Evolutionary conservation across 148 eudicot genomes (phyloP).

Genomic region (Diospyros lotus): DNA sequence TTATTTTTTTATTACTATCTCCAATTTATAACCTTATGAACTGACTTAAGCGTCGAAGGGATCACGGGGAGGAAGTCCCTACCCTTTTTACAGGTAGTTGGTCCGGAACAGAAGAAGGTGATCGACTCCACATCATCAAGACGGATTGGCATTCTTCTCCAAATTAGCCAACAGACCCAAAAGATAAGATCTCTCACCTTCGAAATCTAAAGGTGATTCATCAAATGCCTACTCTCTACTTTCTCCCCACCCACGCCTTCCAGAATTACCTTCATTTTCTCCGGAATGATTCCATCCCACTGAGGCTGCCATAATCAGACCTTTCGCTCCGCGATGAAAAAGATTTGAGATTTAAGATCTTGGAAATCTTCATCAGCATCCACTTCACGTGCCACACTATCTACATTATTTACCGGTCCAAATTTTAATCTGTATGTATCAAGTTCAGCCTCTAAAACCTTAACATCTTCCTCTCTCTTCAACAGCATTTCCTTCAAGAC

Average conservation of each 20-base stretch:
- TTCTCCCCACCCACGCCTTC: too few relatives aligned
- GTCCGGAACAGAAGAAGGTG: too few relatives aligned
- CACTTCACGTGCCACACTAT: constrained; percentile 34
- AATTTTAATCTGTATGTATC: constrained; percentile 61
- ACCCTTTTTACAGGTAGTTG: too few relatives aligned
- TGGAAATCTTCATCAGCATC: constrained; percentile 46
- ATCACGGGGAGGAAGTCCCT: too few relatives aligned
- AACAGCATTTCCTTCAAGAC: constrained; percentile 48
- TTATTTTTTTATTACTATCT: too few relatives aligned
- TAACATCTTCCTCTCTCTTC: constrained; percentile 65
- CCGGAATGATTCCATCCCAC: constrained; percentile 26
- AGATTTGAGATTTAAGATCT: constrained; percentile 51
- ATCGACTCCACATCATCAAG: too few relatives aligned
- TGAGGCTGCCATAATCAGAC: constrained; percentile 49
- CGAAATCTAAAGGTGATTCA: constrained; percentile 37
- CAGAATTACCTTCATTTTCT: constrained; percentile 15
- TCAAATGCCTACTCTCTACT: neutral
- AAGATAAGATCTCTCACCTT: constrained; percentile 48
- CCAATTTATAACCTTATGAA: too few relatives aligned
- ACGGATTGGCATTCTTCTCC: constrained; percentile 30
- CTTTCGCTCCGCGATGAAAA: constrained; percentile 47
- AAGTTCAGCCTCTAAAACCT: constrained; percentile 58
- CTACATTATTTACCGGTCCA: constrained; percentile 33
- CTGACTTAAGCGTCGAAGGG: too few relatives aligned
- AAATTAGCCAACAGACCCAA: constrained; percentile 38